Base-by-base conservation (phyloP, 495 filamentous ascomycete genomes). In the Hypoxylon fragiforme region DNA sequence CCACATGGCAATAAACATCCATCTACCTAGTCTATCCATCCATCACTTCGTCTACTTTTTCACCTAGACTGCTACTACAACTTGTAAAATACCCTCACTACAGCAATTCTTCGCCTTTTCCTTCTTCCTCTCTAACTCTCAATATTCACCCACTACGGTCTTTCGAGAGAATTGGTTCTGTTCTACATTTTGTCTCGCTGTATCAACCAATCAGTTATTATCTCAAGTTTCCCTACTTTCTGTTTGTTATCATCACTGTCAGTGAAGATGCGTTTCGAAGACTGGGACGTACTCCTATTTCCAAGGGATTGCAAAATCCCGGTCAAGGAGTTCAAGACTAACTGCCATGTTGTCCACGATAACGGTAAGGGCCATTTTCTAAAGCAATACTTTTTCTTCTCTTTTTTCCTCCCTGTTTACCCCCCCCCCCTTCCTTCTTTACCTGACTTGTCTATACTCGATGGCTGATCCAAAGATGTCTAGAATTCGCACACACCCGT, bases 261-360 rank as follows among this genome's bases (percentile, higher is more conserved):
- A 56, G 44, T 41, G 16, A 68, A 54, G 50, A 95, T 95, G 90
- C 84, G 90, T 44, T 95, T 88, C 75, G 79, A 87, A 49, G 85
- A 86, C 60, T 94, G 90, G 91, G 91, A 95, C 65, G 79, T 92
- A 43, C 83, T 95, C 41, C 74, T 96, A 48, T 94, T 95, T 68
- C 86, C 89, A 0, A 67, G 66, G 44, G 74, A 78, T 54, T 65
- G 63, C 39, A 75, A 73, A 47, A 77, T 87, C 13, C 90, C 90
- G 7, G 68, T 92, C 35, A 89, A 92, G 65, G 91, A 96, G 66
- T 96, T 94, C 81, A 87, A 85, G 64, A 91, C 89, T 12, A 79
- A 83, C 58, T 96, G 90, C 69, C 88, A 85, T 69, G 87, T 87
- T 13, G 80, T 85, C 30, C 82, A 82, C 30, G 88, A 92, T 64